Base-by-base conservation (phyloP, 805 yeast species). In the Kodamaea nitidulidarum region DNA sequence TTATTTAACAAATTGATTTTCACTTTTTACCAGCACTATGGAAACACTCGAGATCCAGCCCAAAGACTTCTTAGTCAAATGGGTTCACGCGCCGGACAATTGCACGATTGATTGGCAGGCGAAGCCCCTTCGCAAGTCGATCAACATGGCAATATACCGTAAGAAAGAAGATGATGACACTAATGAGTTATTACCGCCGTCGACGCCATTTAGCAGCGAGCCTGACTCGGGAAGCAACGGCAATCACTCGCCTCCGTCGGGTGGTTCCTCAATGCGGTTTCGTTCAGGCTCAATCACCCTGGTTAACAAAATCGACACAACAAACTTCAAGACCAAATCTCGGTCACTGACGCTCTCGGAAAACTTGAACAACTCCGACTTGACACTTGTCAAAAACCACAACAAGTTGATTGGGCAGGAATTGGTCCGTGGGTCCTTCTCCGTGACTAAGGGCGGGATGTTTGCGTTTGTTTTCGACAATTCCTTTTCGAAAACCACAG, bases 401-500 rank as follows among this genome's bases (percentile, higher is more conserved):
- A 70, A 70, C 44, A 67, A 67, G 49, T 54, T 69, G 40, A 51
- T 54, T 59, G 86, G 60, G 1, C 81, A 80, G 45, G 83, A 81
- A 44, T 60, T 78, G 51, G 71, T 75, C 38, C 77, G 77, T 35
- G 95, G 90, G 1, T 63, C 69, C 18, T 68, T 81, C 43, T 68
- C 70, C n/a, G 81, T 81, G 2, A 60, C 59, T 2, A 66, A 71
- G 16, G 84, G 81, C 7, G 91, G 91, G 1, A 74, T 81, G 51
- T 84, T 76, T 61, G 97, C 96, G 0, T 85, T 91, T 56, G 82
- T 93, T 17, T 84, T 91, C 54, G 98, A 91, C 61, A 91, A 91
- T 63, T 84, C 95, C 0, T 87, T 88, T 51, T 83, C 96, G 22
- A 88, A 85, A 53, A 86, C 83, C 22, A 82, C 81, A 15, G 80